Base-by-base conservation (phyloP, 371 early-diverging fungal genomes). In the Scutellospora calospora region DNA sequence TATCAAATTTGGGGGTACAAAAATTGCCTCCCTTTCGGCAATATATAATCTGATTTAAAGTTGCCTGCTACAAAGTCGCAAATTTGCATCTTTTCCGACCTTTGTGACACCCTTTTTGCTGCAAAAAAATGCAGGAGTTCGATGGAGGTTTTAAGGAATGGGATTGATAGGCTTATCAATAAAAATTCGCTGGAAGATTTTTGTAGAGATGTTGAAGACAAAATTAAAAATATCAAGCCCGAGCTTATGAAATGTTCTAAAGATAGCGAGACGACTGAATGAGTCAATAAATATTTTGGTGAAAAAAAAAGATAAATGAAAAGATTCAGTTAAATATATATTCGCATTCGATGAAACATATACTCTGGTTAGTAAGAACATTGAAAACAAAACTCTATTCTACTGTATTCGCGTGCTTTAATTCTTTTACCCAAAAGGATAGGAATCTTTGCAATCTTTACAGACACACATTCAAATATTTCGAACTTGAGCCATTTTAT, bases 301-400 rank as follows among this genome's bases (percentile, higher is more conserved):
- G 9, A 38, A 49, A 38, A 65, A 65, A 45, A 45, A 16, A 25
- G 45, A 49, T 45, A 31, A 18, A 49, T 6, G 12, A 38, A 12
- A 69, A 69, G 31, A 45, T 41, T 69, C 69, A 41, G 41, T 69
- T 69, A 69, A 38, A 73, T 73, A 14, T 12, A 31, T 73, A 22
- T 73, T 73, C 22, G 74, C 45, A 54, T 73, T 73, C 20, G 74
- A 52, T 73, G 74, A 73, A 54, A 55, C 74, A 41, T 6, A n/a
- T 49, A 31, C 45, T 1, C 51, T 69, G 20, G 33, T 49, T 69
- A 20, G 31, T 41, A 69, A 69, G 41, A 69, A 41, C 27, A 45
- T 41, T 45, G 69, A 14, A 41, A 41, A 16, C 11, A 45, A 45
- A 12, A 45, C 5, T 12, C 31, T 60, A 27, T 60, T 60, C 62